These are phyloP conservation scores for Diplodia corticola DNA, from an alignment of 2,329 filamentous ascomycete genomes.

Conservation along the genomic window DNA sequence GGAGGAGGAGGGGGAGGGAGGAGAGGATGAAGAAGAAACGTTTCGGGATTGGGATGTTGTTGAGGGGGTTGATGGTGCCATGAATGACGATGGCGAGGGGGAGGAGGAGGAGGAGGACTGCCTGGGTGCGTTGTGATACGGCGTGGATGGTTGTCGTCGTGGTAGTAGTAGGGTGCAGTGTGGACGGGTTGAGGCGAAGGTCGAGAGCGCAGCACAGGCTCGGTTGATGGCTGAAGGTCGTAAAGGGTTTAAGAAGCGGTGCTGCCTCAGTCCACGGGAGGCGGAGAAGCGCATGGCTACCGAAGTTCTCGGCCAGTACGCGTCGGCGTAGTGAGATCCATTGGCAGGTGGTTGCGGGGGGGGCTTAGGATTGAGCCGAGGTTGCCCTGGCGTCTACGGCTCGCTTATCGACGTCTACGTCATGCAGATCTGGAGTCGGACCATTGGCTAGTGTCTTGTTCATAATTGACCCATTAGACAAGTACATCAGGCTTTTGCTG, in stretches of 20 bases:
- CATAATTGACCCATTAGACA: background rate
- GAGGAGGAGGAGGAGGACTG: too few species aligned
- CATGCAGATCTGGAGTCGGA: background rate
- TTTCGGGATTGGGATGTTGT: background rate
- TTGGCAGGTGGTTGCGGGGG: slow-evolving; percentile 12
- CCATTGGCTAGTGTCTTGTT: background rate
- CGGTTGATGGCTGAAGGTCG: background rate
- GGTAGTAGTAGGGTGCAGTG: background rate
- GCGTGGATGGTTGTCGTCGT: slow-evolving; percentile 55
- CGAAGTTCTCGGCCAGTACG: background rate
- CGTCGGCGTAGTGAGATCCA: background rate
- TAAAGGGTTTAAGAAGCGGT: background rate
- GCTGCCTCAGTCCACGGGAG: background rate
- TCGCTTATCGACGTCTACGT: slow-evolving; percentile 3
- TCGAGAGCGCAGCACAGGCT: background rate
- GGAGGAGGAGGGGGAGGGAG: background rate
- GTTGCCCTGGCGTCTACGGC: background rate
- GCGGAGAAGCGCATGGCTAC: background rate
- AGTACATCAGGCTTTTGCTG: background rate
- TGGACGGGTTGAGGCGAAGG: background rate
- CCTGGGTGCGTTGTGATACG: slow-evolving; percentile 58
- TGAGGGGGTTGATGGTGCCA: background rate
- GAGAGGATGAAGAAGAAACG: background rate
- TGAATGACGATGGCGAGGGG: too few species aligned
- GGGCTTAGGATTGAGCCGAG: background rate